Evolutionary conservation across 495 filamentous ascomycete genomes (phyloP).

Genomic region (Copromyces sp.): DNA sequence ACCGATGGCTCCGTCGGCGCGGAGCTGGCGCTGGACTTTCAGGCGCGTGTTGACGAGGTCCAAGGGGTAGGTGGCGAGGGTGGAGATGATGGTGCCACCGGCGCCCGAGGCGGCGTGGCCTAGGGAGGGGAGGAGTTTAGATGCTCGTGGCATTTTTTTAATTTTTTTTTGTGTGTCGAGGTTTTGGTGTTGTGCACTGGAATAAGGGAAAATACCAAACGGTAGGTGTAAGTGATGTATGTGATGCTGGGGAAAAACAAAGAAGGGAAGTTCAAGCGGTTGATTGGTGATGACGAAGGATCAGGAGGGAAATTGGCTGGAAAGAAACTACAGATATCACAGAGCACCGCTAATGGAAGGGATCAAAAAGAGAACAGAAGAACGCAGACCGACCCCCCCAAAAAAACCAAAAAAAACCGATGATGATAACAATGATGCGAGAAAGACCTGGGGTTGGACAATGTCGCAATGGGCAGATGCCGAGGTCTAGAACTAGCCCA

Average conservation of each 20-base stretch:
- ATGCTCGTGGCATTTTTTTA: constrained; percentile 19
- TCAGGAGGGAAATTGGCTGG: background rate
- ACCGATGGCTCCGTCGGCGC: constrained; percentile 23
- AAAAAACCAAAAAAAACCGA: background rate
- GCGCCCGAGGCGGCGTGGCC: constrained; percentile 80
- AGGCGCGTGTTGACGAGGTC: constrained; percentile 77
- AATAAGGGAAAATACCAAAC: background rate
- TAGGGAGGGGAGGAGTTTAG: constrained; percentile 58
- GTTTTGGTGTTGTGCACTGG: background rate
- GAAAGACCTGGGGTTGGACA: background rate
- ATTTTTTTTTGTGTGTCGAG: background rate
- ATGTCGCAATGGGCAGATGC: background rate
- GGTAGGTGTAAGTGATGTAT: background rate
- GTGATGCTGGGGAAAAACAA: background rate
- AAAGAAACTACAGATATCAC: background rate
- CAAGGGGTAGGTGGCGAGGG: constrained; percentile 70
- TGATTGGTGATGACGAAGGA: background rate
- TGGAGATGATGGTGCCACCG: constrained; percentile 69
- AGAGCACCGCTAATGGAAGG: background rate
- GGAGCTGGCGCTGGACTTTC: constrained; percentile 64
- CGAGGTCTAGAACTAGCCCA: background rate
- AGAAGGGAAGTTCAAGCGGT: background rate
- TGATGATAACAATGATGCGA: background rate
- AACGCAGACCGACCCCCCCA: background rate
- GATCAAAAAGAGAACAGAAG: background rate